Conservation (phyloP, 352 stramenopile species). For the Globisporangium solare region DNA sequence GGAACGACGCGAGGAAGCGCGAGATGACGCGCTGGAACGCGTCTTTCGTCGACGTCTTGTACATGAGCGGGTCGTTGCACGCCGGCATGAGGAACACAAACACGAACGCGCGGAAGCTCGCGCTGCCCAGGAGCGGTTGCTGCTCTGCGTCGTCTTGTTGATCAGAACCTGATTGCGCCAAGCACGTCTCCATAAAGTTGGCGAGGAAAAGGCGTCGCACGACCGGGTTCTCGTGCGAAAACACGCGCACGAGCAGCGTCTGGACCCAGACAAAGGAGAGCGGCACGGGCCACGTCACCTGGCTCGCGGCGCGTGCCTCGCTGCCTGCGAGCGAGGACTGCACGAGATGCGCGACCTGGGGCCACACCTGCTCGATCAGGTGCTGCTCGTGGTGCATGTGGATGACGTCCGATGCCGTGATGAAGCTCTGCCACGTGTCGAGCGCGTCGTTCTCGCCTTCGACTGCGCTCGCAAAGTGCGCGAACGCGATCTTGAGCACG, state of each 20-base stretch:
- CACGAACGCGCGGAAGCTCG: constrained; percentile 52
- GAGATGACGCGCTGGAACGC: constrained; percentile 31
- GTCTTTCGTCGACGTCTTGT: constrained; percentile 50
- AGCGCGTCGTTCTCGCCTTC: constrained; percentile 10
- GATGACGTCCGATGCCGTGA: constrained; percentile 74
- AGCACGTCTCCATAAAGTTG: constrained; percentile 54
- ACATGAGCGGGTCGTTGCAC: constrained; percentile 71
- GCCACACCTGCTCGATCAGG: constrained; percentile 80
- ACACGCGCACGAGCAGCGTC: constrained; percentile 63
- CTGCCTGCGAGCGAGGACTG: constrained; percentile 21
- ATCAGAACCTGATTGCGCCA: no score
- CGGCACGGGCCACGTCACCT: constrained; percentile 37
- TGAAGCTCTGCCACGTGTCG: constrained; percentile 58
- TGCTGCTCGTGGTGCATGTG: constrained; percentile 83
- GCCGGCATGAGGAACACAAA: constrained; percentile 42
- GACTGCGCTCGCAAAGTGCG: constrained; percentile 27
- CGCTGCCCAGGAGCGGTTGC: constrained; percentile 22
- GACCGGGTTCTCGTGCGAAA: constrained; percentile 71
- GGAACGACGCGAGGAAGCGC: constrained; percentile 33
- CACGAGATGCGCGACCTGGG: constrained; percentile 57
- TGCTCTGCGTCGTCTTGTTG: no score
- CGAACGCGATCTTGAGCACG: constrained; percentile 62
- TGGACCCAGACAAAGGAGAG: constrained; percentile 78
- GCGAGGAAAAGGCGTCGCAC: constrained; percentile 70
- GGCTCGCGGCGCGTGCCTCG: background rate